These are phyloP conservation scores for Dictyostelium purpureum DNA, from an alignment of 78 protist genomes.

Conservation along the genomic window DNA sequence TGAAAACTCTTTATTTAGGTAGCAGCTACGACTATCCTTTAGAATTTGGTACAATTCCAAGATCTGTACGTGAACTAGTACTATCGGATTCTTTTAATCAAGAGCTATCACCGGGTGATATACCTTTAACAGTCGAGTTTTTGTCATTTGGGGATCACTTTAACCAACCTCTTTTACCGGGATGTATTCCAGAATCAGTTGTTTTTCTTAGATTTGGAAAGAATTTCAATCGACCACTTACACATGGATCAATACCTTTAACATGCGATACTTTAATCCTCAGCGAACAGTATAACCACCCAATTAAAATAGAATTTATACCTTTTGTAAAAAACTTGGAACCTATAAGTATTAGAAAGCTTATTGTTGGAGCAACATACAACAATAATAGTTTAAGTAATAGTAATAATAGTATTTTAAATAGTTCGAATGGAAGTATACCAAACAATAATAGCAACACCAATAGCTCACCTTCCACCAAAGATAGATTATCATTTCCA, in stretches of 20 bases:
- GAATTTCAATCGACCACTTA: not conserved
- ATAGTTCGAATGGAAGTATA: not conserved
- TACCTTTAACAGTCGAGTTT: not conserved
- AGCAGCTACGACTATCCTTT: not conserved
- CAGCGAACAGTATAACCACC: not conserved
- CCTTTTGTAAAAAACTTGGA: constrained; percentile 5
- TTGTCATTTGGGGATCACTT: not conserved
- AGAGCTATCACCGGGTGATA: not conserved
- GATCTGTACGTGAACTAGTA: not conserved
- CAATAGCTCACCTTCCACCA: too few relatives aligned
- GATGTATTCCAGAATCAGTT: not conserved
- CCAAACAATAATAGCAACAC: too few relatives aligned
- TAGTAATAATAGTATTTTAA: not conserved
- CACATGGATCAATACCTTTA: not conserved
- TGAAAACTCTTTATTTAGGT: not conserved
- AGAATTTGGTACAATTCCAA: constrained; percentile 4
- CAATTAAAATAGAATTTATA: not conserved
- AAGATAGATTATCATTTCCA: constrained; percentile 7
- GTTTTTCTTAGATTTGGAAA: not conserved
- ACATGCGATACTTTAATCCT: not conserved
- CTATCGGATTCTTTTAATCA: constrained; percentile 5
- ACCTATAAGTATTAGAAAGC: not conserved
- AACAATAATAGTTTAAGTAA: not conserved
- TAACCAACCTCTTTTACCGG: not conserved
- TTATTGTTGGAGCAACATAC: not conserved